phyloP scores from a whole-genome alignment of 768 basidiomycete genomes.

The Megacollybia marginata region DNA sequence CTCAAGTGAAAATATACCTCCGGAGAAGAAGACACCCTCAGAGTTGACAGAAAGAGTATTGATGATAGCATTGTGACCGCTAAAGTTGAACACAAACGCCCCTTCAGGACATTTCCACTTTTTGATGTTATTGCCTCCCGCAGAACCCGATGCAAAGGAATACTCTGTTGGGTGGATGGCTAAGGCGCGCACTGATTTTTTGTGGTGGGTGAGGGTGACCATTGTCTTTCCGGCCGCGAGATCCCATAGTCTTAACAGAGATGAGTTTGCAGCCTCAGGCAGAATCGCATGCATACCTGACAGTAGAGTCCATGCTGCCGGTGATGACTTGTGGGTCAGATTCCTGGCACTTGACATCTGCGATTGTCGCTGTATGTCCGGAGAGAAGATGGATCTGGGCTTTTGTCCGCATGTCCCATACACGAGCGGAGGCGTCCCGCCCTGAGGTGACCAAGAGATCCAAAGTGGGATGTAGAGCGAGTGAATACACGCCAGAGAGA shows the following conservation, averaged over 20 bases:
- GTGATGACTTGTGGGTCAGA: conserved; percentile 98
- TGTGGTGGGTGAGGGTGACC: conserved; percentile 97
- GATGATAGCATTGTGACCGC: conserved; percentile 95
- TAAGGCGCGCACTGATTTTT: conserved; percentile 92
- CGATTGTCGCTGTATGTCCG: conserved; percentile 93
- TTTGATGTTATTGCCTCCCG: conserved; percentile 99
- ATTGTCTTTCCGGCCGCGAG: conserved; percentile 96
- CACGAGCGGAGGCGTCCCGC: conserved; percentile 92
- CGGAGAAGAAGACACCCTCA: conserved; percentile 96
- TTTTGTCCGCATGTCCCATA: conserved; percentile 99
- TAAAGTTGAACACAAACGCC: conserved; percentile 91
- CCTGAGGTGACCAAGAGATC: conserved; percentile 94
- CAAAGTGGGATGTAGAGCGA: conserved; percentile 90
- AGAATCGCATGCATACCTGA: conserved; percentile 49
- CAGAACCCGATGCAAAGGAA: conserved; percentile 90
- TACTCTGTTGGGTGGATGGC: conserved; percentile 96
- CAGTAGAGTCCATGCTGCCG: conserved; percentile 96
- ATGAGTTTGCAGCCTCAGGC: background rate
- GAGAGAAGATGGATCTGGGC: conserved; percentile 89
- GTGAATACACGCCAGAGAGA: conserved; percentile 92
- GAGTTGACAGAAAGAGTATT: conserved; percentile 91
- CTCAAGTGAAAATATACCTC: conserved; percentile 50
- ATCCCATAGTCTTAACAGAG: conserved; percentile 74
- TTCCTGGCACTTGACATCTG: conserved; percentile 93
- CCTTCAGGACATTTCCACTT: conserved; percentile 99